Conservation (phyloP, 108 stramenopile species). For the Nitzschia sp. region DNA sequence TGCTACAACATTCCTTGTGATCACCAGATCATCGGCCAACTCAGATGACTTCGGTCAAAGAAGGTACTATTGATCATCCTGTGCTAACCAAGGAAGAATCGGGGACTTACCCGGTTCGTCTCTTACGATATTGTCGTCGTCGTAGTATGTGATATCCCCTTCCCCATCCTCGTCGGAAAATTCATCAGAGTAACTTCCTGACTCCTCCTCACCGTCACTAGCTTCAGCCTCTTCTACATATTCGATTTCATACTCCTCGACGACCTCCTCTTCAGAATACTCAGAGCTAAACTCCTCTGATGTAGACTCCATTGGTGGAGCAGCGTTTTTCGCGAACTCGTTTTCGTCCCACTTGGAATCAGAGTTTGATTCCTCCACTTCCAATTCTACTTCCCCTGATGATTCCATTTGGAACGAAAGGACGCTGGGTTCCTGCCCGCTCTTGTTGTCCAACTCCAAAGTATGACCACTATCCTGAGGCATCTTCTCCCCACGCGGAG, state of each 20-base stretch:
- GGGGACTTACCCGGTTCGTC: conserved; percentile 20
- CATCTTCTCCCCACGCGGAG: not conserved
- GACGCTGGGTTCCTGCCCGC: not conserved
- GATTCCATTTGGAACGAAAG: not conserved
- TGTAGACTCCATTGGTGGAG: conserved; percentile 11
- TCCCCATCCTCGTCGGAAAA: conserved; percentile 10
- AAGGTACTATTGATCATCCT: conserved; percentile 2
- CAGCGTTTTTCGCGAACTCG: not conserved
- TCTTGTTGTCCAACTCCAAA: not conserved
- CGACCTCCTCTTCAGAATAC: conserved; percentile 23
- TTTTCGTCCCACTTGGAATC: conserved; percentile 14
- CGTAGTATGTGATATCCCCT: not conserved
- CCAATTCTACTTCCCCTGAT: not conserved
- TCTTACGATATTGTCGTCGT: not conserved
- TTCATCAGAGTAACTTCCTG: conserved; percentile 12
- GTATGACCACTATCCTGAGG: not conserved
- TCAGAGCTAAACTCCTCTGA: conserved; percentile 18
- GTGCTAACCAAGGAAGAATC: conserved; percentile 17
- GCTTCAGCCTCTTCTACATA: conserved; percentile 29
- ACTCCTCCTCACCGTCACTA: conserved; percentile 6
- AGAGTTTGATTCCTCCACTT: not conserved
- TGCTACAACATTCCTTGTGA: no score
- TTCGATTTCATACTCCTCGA: conserved; percentile 28
- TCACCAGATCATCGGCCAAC: no score
- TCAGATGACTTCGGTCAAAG: not conserved